These are phyloP conservation scores for Cystobasidium slooffiae DNA, from an alignment of 1,284 basidiomycete species.

Conservation along the genomic window DNA sequence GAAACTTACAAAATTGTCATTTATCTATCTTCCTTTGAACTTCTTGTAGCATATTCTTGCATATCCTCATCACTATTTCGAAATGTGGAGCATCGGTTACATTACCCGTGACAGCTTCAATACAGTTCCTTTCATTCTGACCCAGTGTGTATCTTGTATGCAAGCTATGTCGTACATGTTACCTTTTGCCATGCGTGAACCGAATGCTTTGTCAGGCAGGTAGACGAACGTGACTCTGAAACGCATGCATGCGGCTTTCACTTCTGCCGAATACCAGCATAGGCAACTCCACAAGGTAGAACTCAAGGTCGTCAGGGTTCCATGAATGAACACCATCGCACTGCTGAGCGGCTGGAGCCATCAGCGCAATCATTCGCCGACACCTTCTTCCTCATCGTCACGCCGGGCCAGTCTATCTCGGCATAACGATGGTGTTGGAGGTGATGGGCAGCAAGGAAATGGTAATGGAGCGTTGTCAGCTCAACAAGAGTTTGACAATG, in stretches of 20 bases:
- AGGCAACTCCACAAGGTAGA: not conserved
- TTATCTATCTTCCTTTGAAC: not conserved
- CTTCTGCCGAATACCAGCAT: not conserved
- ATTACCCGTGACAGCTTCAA: too few relatives aligned
- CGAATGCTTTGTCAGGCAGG: not conserved
- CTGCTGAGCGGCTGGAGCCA: constrained; percentile 41
- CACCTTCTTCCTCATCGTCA: not conserved
- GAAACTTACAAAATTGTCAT: not conserved
- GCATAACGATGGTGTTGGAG: not conserved
- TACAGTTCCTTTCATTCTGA: too few relatives aligned
- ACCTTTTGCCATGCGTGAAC: not conserved
- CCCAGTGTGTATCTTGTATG: too few relatives aligned
- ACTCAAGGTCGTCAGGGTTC: constrained; percentile 4
- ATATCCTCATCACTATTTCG: too few relatives aligned
- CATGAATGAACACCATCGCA: constrained; percentile 43
- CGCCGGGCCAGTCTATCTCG: constrained; percentile 23
- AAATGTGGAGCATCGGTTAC: too few relatives aligned
- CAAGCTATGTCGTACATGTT: too few relatives aligned
- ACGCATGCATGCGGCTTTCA: too few relatives aligned
- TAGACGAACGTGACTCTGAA: constrained; percentile 5
- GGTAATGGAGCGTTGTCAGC: not conserved
- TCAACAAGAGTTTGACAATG: not conserved
- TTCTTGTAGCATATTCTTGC: constrained; percentile 18
- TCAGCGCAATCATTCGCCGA: constrained; percentile 3
- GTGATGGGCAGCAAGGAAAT: not conserved